Conservation (phyloP, 2,329 filamentous ascomycete genomes). For the Pseudocercospora musae region DNA sequence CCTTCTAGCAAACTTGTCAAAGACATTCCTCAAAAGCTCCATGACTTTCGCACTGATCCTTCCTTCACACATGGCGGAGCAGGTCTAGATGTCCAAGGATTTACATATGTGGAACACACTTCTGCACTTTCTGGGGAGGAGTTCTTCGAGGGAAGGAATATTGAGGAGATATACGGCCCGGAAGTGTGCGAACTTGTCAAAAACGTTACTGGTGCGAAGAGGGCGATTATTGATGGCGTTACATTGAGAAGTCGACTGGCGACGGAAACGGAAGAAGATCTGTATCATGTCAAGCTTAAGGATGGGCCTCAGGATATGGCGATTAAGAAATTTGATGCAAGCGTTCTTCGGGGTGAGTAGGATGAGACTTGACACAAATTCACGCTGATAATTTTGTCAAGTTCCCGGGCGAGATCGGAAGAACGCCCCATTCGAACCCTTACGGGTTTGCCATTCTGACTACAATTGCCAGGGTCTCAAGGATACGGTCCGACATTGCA, state of each 20-base stretch:
- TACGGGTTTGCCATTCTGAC: not conserved
- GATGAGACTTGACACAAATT: not conserved
- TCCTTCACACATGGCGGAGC: not conserved
- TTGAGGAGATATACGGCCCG: not conserved
- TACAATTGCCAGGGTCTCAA: conserved; percentile 2
- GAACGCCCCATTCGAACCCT: not conserved
- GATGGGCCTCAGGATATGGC: not conserved
- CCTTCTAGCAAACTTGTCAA: conserved; percentile 1
- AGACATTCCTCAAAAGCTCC: not conserved
- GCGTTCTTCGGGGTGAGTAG: not conserved
- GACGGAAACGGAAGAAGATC: not conserved
- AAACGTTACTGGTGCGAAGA: conserved; percentile 2
- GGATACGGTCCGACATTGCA: not conserved
- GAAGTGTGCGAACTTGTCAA: not conserved
- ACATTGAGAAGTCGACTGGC: not conserved
- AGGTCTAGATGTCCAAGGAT: conserved; percentile 5
- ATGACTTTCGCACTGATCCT: not conserved
- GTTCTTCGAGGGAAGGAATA: conserved; percentile 2
- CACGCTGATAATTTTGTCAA: not conserved
- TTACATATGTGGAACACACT: conserved; percentile 2
- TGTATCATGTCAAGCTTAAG: not conserved
- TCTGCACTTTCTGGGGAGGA: not conserved
- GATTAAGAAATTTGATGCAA: not conserved
- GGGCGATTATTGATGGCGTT: conserved; percentile 1
- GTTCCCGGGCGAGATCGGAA: not conserved